These are phyloP conservation scores for Curvularia verruculosa DNA, from an alignment of 2,329 filamentous ascomycete species.

Conservation along the genomic window DNA sequence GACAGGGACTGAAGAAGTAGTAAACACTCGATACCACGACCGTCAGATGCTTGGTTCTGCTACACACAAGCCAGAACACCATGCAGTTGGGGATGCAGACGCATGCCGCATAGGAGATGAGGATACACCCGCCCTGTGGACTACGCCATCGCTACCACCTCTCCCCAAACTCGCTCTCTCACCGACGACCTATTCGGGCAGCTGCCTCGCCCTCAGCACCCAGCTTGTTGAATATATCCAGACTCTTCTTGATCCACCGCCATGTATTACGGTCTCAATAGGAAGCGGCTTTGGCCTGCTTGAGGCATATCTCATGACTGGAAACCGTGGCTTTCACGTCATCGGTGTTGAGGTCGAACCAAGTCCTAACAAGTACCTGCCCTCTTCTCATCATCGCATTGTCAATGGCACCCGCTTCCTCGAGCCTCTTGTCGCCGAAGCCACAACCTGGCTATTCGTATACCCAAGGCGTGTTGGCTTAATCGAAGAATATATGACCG, in stretches of 20 bases:
- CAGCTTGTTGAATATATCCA: constrained; percentile 36
- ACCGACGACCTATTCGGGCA: constrained; percentile 40
- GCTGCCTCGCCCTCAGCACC: constrained; percentile 46
- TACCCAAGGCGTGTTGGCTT: constrained; percentile 59
- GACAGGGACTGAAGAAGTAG: not conserved
- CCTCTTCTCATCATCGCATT: constrained; percentile 48
- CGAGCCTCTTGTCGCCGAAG: constrained; percentile 50
- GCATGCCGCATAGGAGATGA: not conserved
- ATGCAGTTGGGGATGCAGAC: not conserved
- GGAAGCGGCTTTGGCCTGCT: constrained; percentile 60
- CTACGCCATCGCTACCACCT: not conserved
- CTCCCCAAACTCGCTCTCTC: constrained; percentile 25
- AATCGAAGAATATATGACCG: constrained; percentile 53
- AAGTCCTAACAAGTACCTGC: constrained; percentile 54
- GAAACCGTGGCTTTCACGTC: constrained; percentile 38
- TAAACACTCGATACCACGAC: not conserved
- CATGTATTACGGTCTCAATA: constrained; percentile 50
- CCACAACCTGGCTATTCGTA: constrained; percentile 59
- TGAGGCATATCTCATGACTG: constrained; percentile 51
- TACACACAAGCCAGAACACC: no score
- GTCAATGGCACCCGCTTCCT: constrained; percentile 56
- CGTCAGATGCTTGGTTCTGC: not conserved
- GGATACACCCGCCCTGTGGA: not conserved
- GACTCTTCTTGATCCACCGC: constrained; percentile 31
- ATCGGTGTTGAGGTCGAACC: constrained; percentile 58